These are phyloP conservation scores for Lactarius deliciosus DNA, from an alignment of 768 basidiomycete genomes.

Conservation along the genomic window DNA sequence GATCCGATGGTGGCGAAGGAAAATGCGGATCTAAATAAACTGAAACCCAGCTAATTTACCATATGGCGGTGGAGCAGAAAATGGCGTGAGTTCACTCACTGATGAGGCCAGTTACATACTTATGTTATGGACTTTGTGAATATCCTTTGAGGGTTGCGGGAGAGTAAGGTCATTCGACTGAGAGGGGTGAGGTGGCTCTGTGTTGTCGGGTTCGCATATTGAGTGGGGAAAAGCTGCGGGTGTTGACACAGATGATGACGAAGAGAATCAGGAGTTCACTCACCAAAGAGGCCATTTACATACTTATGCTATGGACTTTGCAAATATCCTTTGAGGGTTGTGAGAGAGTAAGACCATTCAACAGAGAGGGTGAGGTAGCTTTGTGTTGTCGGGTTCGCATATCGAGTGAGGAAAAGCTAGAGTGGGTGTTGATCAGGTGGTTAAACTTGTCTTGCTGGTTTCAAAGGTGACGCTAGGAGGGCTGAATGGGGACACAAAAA, in stretches of 20 bases:
- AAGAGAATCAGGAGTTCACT: too few species aligned
- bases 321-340: slow-evolving; percentile 39
- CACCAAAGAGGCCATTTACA: too few species aligned
- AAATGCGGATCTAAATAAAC: slow-evolving; percentile 15
- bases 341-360: slow-evolving; percentile 35
- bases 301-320: slow-evolving; percentile 43
- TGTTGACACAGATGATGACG: slow-evolving; percentile 26
- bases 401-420: slow-evolving; percentile 24
- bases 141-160: slow-evolving; percentile 35
- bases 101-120: slow-evolving; percentile 66
- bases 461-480: too few species aligned
- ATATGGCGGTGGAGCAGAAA: slow-evolving; percentile 13
- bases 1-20: slow-evolving; percentile 64
- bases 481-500: too few species aligned
- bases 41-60: slow-evolving; percentile 5
- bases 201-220: slow-evolving; percentile 39
- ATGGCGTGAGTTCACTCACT: slow-evolving; percentile 47
- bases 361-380: slow-evolving; percentile 28
- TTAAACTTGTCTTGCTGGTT: too few species aligned
- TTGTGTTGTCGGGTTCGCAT: slow-evolving; percentile 39
- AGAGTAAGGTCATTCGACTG: slow-evolving; percentile 35
- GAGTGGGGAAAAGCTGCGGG: slow-evolving; percentile 23
- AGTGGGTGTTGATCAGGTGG: slow-evolving; percentile 30
- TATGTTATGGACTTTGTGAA: slow-evolving; percentile 52
- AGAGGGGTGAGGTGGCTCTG: slow-evolving; percentile 29